Conservation (phyloP, 306 rosid species). For the Leucaena leucocephala region DNA sequence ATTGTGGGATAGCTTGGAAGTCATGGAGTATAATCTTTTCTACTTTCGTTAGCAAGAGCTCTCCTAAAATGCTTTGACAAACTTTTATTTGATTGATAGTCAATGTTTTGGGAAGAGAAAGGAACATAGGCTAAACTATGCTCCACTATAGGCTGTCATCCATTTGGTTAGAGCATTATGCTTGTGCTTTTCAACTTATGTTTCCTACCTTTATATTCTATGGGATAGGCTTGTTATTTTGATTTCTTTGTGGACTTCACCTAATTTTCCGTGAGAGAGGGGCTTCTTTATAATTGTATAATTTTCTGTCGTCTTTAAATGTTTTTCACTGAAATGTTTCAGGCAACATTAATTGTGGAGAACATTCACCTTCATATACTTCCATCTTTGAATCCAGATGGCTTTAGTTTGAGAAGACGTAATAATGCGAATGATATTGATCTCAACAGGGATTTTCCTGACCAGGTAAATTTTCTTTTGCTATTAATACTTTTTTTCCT, state of each 20-base stretch:
- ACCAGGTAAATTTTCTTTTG: slow-evolving; percentile 60
- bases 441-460: slow-evolving; percentile 94
- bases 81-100: background rate
- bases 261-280: too few relatives aligned
- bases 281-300: slow-evolving; percentile 17
- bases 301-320: slow-evolving; percentile 23
- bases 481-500: slow-evolving; percentile 7
- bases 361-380: slow-evolving; percentile 92
- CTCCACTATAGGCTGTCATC: background rate
- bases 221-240: slow-evolving; percentile 3
- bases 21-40: background rate
- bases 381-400: slow-evolving; percentile 98
- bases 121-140: background rate
- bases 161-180: slow-evolving; percentile 6
- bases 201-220: background rate
- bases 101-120: slow-evolving; percentile 1
- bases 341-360: slow-evolving; percentile 81
- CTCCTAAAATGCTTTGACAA: background rate
- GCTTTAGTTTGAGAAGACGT: slow-evolving; percentile 74
- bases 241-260: background rate
- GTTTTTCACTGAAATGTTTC: slow-evolving; percentile 39
- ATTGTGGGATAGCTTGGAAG: background rate
- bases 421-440: slow-evolving; percentile 86
- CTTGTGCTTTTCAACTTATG: background rate
- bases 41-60: background rate